Percentiles rank a stretch among this genome's conserved stretches.
Evolutionary conservation across 176 grass and related monocot genomes (phyloP).

Genomic region (barley (Hordeum vulgare)): DNA sequence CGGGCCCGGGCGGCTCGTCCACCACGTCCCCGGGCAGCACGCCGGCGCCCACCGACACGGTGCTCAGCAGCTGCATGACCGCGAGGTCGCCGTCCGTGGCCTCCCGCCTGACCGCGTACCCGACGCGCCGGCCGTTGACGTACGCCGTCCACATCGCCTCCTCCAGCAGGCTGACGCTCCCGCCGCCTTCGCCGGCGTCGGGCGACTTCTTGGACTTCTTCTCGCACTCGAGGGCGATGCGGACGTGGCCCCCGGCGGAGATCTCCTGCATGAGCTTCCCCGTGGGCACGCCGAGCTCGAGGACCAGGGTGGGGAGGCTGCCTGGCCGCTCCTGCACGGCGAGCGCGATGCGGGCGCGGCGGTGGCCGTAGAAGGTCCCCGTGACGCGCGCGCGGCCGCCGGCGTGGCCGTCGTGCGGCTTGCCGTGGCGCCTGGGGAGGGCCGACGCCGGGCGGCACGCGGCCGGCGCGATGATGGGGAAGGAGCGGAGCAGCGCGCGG

Average conservation of each 20-base stretch:
- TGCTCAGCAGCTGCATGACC: constrained; percentile 87
- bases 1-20: constrained; percentile 43
- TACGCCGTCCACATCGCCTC: constrained; percentile 90
- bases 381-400: constrained; percentile 51
- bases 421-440: constrained; percentile 26
- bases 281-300: constrained; percentile 71
- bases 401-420: constrained; percentile 56
- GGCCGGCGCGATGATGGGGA: constrained; percentile 64
- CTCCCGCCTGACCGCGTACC: constrained; percentile 67
- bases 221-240: constrained; percentile 86
- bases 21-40: constrained; percentile 68
- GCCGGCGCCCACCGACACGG: constrained; percentile 79
- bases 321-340: constrained; percentile 72
- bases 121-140: constrained; percentile 76
- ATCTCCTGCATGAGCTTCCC: constrained; percentile 90
- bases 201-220: constrained; percentile 58
- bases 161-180: constrained; percentile 40
- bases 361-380: constrained; percentile 70
- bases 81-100: constrained; percentile 65
- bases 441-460: constrained; percentile 54
- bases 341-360: constrained; percentile 66
- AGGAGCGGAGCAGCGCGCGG: constrained; percentile 63
- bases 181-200: background rate
- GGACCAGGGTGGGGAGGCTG: constrained; percentile 63
- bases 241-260: constrained; percentile 53